Percentiles rank a stretch among this genome's conserved stretches.
These are phyloP conservation scores for Centrapalus pauciflorus DNA, from an alignment of 129 eudicot species.

Conservation along the genomic window DNA sequence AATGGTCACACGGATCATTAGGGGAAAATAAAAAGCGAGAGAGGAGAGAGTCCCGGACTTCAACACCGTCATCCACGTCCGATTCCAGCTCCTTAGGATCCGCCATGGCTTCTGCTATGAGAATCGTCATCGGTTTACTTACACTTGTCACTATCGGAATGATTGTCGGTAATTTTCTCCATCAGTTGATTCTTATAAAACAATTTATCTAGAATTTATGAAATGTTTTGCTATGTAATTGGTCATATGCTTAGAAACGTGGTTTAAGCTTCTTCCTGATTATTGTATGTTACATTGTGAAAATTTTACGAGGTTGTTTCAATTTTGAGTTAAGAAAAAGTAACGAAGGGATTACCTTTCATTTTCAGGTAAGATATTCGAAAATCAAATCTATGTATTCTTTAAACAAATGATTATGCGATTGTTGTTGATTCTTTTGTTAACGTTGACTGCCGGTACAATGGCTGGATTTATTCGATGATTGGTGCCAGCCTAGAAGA, in stretches of 20 bases:
- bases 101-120: conserved; percentile 49
- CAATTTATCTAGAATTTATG: neutral
- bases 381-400: neutral
- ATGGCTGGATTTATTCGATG: neutral
- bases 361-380: neutral
- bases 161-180: conserved; percentile 50
- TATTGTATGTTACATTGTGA: neutral
- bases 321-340: conserved; percentile 13
- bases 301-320: conserved; percentile 1
- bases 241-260: neutral
- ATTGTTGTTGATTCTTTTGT: neutral
- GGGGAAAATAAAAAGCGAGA: neutral
- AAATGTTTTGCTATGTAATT: neutral
- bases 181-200: neutral
- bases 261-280: conserved; percentile 1
- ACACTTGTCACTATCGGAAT: conserved; percentile 76
- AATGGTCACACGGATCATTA: neutral
- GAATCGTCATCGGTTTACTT: conserved; percentile 54
- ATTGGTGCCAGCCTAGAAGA: neutral
- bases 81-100: conserved; percentile 10
- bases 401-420: neutral
- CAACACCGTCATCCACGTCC: conserved; percentile 5
- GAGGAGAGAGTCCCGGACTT: neutral
- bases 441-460: no score
- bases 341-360: neutral